A percentile compares a stretch with the other conserved stretches of the same genome.
Evolutionary conservation across 2,329 filamentous ascomycete genomes (phyloP).

Genomic region (Penicillium aurantiogriseum): DNA sequence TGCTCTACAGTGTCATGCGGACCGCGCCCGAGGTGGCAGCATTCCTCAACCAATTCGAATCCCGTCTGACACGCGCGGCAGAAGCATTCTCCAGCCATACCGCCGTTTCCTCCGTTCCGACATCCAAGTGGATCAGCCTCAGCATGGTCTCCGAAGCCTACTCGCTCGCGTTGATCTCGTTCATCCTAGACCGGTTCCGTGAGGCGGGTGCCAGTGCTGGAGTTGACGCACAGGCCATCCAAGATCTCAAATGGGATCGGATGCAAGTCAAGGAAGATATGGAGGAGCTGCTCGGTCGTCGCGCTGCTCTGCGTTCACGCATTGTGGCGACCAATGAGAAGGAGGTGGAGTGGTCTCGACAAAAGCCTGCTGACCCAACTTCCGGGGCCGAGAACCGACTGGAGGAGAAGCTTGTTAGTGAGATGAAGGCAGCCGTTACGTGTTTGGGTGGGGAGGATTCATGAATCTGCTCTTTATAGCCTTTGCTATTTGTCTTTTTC

Average conservation of each 20-base stretch:
- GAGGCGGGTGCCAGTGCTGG: slow-evolving; percentile 62
- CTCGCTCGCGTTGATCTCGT: slow-evolving; percentile 71
- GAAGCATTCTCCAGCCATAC: slow-evolving; percentile 62
- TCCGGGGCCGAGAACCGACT: slow-evolving; percentile 61
- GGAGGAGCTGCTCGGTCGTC: slow-evolving; percentile 73
- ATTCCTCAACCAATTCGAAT: slow-evolving; percentile 86
- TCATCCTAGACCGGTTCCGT: slow-evolving; percentile 67
- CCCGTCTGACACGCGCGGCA: slow-evolving; percentile 70
- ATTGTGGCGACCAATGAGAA: slow-evolving; percentile 71
- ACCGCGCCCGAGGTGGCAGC: slow-evolving; percentile 80
- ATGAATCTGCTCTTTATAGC: slow-evolving; percentile 24
- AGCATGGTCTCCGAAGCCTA: slow-evolving; percentile 74
- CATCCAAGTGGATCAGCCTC: slow-evolving; percentile 66
- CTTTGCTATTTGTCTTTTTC: slow-evolving; percentile 11
- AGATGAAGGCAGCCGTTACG: slow-evolving; percentile 58
- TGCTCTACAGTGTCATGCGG: slow-evolving; percentile 76
- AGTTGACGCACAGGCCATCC: slow-evolving; percentile 62
- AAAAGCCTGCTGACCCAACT: slow-evolving; percentile 41
- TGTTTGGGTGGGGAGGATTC: slow-evolving; percentile 43
- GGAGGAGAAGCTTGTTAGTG: slow-evolving; percentile 71
- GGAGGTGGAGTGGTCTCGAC: slow-evolving; percentile 62
- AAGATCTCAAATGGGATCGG: slow-evolving; percentile 72
- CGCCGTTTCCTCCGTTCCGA: slow-evolving; percentile 45
- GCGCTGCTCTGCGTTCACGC: slow-evolving; percentile 67
- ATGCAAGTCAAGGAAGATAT: slow-evolving; percentile 73